phyloP scores from a whole-genome alignment of 1,284 basidiomycete species.

The Cutaneotrichosporon sp. region DNA sequence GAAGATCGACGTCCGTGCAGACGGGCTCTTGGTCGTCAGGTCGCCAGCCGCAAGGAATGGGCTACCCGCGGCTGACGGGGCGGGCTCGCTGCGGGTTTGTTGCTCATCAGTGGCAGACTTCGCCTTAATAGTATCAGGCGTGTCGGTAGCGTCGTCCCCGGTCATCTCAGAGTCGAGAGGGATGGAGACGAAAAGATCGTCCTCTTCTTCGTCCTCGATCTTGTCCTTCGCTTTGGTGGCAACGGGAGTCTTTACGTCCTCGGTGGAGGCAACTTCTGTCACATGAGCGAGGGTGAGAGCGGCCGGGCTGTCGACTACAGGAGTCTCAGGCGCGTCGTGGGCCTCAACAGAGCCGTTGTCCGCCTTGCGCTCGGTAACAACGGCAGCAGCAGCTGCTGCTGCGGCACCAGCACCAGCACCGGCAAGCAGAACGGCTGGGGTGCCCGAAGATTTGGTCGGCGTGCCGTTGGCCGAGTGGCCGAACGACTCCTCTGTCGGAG shows the following conservation, averaged over 20 bases:
- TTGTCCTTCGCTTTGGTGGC: too few relatives aligned
- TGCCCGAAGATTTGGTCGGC: neutral
- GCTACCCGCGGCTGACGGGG: too few relatives aligned
- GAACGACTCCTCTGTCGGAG: neutral
- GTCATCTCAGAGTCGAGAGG: too few relatives aligned
- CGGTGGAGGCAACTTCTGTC: too few relatives aligned
- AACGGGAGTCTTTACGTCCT: too few relatives aligned
- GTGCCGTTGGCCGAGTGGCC: neutral
- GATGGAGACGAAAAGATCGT: too few relatives aligned
- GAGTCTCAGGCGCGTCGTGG: too few relatives aligned
- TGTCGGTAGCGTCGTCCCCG: too few relatives aligned
- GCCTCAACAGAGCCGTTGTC: neutral
- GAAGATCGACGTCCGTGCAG: neutral
- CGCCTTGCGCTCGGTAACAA: neutral
- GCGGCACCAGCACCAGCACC: neutral
- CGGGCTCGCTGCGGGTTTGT: neutral
- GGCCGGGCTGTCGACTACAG: too few relatives aligned
- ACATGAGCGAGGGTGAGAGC: too few relatives aligned
- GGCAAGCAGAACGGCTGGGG: neutral
- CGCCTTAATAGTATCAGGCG: too few relatives aligned
- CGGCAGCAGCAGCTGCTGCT: neutral
- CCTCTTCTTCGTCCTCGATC: too few relatives aligned
- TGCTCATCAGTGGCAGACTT: neutral
- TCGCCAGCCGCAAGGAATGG: neutral
- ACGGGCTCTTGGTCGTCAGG: neutral